Evolutionary conservation across 1,139 yeast species (phyloP).

Genomic region (Geotrichum aggregatum): DNA sequence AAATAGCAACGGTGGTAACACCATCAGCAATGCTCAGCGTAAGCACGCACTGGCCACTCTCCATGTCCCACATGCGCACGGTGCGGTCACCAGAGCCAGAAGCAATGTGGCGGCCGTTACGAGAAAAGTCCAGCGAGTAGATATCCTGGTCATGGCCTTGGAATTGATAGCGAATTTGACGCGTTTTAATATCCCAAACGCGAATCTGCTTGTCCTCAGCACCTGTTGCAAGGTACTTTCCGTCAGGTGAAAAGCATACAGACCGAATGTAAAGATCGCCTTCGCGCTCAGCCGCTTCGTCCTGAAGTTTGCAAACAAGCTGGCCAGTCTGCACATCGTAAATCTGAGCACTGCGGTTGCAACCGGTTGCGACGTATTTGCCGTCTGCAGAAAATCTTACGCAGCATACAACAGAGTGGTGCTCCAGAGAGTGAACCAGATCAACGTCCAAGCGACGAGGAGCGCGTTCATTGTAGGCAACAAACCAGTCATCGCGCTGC

Average conservation of each 20-base stretch:
- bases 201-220: constrained; percentile 96
- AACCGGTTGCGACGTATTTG: constrained; percentile 91
- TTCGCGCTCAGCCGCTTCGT: constrained; percentile 55
- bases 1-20: constrained; percentile 72
- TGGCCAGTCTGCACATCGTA: constrained; percentile 92
- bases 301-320: constrained; percentile 78
- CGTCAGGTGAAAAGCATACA: constrained; percentile 96
- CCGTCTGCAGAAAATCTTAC: constrained; percentile 78
- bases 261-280: constrained; percentile 90
- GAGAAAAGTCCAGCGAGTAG: constrained; percentile 91
- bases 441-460: constrained; percentile 76
- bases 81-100: constrained; percentile 97
- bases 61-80: constrained; percentile 94
- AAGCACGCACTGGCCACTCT: constrained; percentile 77
- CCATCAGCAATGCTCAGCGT: constrained; percentile 81
- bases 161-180: constrained; percentile 81
- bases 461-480: constrained; percentile 84
- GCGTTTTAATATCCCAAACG: constrained; percentile 90
- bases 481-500: constrained; percentile 82
- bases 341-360: constrained; percentile 93
- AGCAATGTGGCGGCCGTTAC: constrained; percentile 89
- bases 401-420: constrained; percentile 93
- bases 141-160: constrained; percentile 98
- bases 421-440: constrained; percentile 83
- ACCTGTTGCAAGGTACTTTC: constrained; percentile 92